Conservation (phyloP, 2,329 filamentous ascomycete species). For the Scedosporium minutisporum region DNA sequence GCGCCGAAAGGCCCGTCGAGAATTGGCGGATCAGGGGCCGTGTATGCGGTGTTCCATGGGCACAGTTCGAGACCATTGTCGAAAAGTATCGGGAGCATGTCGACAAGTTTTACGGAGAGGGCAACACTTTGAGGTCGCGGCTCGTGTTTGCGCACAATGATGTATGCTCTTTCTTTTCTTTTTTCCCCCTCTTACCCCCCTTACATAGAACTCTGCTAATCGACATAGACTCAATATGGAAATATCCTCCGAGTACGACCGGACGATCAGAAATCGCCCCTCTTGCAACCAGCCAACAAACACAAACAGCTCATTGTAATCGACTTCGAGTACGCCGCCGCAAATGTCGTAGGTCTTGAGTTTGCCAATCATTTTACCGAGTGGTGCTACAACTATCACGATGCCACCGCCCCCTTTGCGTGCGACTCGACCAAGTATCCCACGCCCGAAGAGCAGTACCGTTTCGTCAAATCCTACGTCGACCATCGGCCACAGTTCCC, state of each 20-base stretch:
- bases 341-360: constrained; percentile 77
- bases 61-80: constrained; percentile 62
- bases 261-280: constrained; percentile 67
- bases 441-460: constrained; percentile 66
- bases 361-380: constrained; percentile 98
- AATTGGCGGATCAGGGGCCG: constrained; percentile 62
- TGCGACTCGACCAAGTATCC: constrained; percentile 68
- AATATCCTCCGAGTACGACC: constrained; percentile 75
- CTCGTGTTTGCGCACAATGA: constrained; percentile 97
- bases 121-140: constrained; percentile 56
- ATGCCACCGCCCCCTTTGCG: constrained; percentile 51
- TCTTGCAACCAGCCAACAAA: constrained; percentile 80
- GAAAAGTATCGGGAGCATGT: constrained; percentile 70
- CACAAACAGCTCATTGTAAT: constrained; percentile 97
- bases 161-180: constrained; percentile 42
- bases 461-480: constrained; percentile 80
- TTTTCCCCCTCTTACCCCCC: background rate
- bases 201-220: background rate
- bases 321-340: constrained; percentile 93
- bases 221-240: constrained; percentile 80
- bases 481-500: constrained; percentile 65
- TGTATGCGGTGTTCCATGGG: constrained; percentile 79
- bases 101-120: constrained; percentile 59
- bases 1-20: constrained; percentile 21
- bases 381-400: constrained; percentile 97